Percentiles rank a stretch among this genome's conserved stretches.
These are phyloP conservation scores for Boletus edulis DNA, from an alignment of 768 basidiomycete genomes.

Conservation along the genomic window DNA sequence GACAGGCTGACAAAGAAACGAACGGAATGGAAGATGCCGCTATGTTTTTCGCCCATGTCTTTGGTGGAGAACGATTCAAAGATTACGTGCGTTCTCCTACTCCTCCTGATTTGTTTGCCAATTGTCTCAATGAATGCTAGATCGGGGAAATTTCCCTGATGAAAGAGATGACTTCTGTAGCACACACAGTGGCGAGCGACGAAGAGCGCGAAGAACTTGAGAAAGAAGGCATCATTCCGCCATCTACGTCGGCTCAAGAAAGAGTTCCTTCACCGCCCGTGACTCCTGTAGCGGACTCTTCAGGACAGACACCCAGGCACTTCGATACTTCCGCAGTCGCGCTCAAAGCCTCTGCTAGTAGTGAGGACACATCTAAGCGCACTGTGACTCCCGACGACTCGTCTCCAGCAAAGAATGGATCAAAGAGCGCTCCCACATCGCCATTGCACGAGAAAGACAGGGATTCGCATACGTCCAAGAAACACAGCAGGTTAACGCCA, in stretches of 20 bases:
- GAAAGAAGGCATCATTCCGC: slow-evolving; percentile 50
- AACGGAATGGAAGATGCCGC: slow-evolving; percentile 87
- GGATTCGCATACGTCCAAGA: slow-evolving; percentile 32
- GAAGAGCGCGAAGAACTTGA: slow-evolving; percentile 91
- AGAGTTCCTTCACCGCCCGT: slow-evolving; percentile 14
- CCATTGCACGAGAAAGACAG: slow-evolving; percentile 38
- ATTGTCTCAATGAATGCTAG: slow-evolving; percentile 38
- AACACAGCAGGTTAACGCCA: slow-evolving; percentile 56
- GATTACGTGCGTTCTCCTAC: slow-evolving; percentile 68
- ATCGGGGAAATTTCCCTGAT: slow-evolving; percentile 96
- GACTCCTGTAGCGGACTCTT: slow-evolving; percentile 13
- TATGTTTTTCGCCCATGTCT: slow-evolving; percentile 93
- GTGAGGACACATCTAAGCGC: slow-evolving; percentile 19
- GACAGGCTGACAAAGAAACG: slow-evolving; percentile 75
- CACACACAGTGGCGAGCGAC: slow-evolving; percentile 85
- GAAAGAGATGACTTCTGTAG: slow-evolving; percentile 87
- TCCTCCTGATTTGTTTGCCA: neutral
- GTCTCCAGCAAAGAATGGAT: slow-evolving; percentile 18
- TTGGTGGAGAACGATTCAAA: slow-evolving; percentile 89
- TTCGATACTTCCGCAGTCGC: slow-evolving; percentile 16
- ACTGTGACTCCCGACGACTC: slow-evolving; percentile 10
- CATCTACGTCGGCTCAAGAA: slow-evolving; percentile 16
- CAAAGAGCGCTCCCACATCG: slow-evolving; percentile 23
- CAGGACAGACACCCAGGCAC: slow-evolving; percentile 6
- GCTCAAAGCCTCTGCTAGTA: slow-evolving; percentile 16